These are phyloP conservation scores for Fusarium humuli DNA, from an alignment of 2,329 filamentous ascomycete species.

Conservation along the genomic window DNA sequence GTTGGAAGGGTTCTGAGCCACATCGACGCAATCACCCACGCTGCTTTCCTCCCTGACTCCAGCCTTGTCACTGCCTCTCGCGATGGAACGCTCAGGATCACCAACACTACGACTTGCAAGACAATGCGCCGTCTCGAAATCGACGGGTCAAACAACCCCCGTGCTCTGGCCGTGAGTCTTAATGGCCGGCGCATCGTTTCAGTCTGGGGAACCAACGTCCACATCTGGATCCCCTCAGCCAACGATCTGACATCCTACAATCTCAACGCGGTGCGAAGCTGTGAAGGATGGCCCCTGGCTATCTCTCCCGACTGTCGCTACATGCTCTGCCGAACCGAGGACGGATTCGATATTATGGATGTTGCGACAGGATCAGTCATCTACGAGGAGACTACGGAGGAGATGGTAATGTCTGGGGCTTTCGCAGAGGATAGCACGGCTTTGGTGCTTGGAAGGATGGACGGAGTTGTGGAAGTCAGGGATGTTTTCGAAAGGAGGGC, in stretches of 20 bases:
- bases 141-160: constrained; percentile 48
- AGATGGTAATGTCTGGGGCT: constrained; percentile 51
- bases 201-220: constrained; percentile 54
- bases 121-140: constrained; percentile 55
- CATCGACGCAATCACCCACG: constrained; percentile 53
- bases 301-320: constrained; percentile 55
- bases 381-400: constrained; percentile 43
- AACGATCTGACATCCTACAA: constrained; percentile 53
- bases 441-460: constrained; percentile 54
- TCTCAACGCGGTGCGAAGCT: constrained; percentile 49
- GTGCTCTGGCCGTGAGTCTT: constrained; percentile 50
- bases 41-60: constrained; percentile 50
- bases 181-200: constrained; percentile 52
- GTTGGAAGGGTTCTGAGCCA: constrained; percentile 52
- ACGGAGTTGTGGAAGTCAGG: constrained; percentile 52
- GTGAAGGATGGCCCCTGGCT: constrained; percentile 56
- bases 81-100: constrained; percentile 55
- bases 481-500: constrained; percentile 41
- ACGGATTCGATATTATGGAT: constrained; percentile 57
- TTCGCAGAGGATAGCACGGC: constrained; percentile 50
- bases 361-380: constrained; percentile 50
- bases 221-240: constrained; percentile 52
- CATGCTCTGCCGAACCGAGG: constrained; percentile 55
- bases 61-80: constrained; percentile 52
- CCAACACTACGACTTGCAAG: constrained; percentile 47